These are phyloP conservation scores for Candida frijolesensis DNA, from an alignment of 1,139 yeast genomes.

Conservation along the genomic window DNA sequence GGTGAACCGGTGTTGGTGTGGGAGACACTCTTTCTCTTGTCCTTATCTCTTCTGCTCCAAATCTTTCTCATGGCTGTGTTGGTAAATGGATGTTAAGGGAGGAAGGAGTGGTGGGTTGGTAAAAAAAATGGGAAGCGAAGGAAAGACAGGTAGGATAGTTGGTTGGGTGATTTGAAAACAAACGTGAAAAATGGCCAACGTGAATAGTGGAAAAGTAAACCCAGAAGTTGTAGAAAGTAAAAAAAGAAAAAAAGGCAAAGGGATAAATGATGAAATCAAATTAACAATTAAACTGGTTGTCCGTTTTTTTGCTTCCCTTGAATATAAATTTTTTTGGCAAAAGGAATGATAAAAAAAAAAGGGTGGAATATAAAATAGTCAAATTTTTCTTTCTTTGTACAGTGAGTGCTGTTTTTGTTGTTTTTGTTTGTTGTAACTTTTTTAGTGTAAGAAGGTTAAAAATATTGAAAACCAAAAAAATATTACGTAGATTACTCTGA, in stretches of 20 bases:
- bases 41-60: slow-evolving; percentile 23
- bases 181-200: too few species aligned
- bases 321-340: not conserved
- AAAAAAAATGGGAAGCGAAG: too few species aligned
- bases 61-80: slow-evolving; percentile 22
- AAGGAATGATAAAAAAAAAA: slow-evolving; percentile 2
- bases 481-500: too few species aligned
- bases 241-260: not conserved
- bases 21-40: slow-evolving; percentile 17
- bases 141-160: too few species aligned
- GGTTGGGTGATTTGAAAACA: too few species aligned
- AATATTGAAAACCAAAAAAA: not conserved
- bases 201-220: too few species aligned
- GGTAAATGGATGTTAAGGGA: not conserved
- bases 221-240: too few species aligned
- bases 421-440: not conserved
- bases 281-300: not conserved
- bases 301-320: not conserved
- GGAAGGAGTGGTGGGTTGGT: too few species aligned
- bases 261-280: too few species aligned
- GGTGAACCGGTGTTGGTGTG: not conserved
- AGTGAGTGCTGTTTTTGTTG: not conserved
- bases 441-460: not conserved
- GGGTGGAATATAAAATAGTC: not conserved
- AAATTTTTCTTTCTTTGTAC: not conserved